These are phyloP conservation scores for Beauveria caledonica DNA, from an alignment of 2,329 filamentous ascomycete genomes.

Conservation along the genomic window DNA sequence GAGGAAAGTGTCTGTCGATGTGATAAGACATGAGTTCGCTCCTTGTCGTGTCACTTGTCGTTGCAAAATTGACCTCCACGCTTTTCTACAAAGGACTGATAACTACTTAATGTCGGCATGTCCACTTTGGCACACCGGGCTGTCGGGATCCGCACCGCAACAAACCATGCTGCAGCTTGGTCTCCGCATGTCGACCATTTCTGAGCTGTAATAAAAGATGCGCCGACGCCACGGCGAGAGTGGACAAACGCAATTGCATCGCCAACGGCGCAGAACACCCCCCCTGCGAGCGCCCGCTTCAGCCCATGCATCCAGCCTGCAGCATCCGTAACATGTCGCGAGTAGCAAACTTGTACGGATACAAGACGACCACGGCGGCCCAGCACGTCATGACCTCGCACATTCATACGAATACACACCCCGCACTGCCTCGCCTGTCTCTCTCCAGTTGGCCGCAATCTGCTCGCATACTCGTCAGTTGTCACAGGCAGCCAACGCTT, in stretches of 20 bases:
- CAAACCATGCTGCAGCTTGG: not conserved
- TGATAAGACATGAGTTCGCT: not conserved
- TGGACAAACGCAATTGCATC: constrained; percentile 6
- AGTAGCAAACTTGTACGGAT: not conserved
- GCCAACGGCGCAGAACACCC: not conserved
- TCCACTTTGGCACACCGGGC: not conserved
- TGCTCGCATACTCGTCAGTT: not conserved
- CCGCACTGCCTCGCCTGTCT: not conserved
- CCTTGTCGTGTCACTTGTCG: not conserved
- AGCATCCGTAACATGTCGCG: not conserved
- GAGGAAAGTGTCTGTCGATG: not conserved
- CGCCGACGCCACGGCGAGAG: not conserved
- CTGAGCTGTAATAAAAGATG: constrained; percentile 10
- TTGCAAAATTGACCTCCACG: not conserved
- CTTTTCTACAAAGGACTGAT: not conserved
- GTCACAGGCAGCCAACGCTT: not conserved
- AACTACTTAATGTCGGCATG: not conserved
- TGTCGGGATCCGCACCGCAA: constrained; percentile 8
- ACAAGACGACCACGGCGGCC: not conserved
- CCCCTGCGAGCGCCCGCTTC: not conserved
- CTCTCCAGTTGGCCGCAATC: not conserved
- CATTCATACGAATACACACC: not conserved
- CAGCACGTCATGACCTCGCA: constrained; percentile 4
- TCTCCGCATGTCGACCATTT: constrained; percentile 3
- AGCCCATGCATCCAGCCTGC: constrained; percentile 4